Conservation (phyloP, 2,329 filamentous ascomycete species). For the Calonectria honghensis region DNA sequence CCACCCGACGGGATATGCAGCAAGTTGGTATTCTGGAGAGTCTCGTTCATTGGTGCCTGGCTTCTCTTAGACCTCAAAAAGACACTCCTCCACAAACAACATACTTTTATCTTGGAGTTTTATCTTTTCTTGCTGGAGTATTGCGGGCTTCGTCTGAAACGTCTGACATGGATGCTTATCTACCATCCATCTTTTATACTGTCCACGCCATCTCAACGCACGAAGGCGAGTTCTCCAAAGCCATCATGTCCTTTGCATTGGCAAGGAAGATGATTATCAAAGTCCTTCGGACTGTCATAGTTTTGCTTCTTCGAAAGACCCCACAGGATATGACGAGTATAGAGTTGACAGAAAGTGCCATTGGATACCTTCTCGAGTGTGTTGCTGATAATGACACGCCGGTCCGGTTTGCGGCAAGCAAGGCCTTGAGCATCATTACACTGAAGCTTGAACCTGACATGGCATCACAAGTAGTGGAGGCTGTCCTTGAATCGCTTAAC, state of each 20-base stretch:
- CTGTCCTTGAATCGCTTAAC: constrained; percentile 83
- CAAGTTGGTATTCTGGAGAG: constrained; percentile 80
- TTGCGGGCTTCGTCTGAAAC: constrained; percentile 81
- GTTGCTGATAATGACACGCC: constrained; percentile 93
- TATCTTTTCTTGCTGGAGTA: constrained; percentile 87
- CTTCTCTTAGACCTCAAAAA: constrained; percentile 70
- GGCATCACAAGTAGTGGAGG: constrained; percentile 90
- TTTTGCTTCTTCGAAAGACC: constrained; percentile 77
- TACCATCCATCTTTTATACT: constrained; percentile 79
- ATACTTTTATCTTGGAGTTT: constrained; percentile 85
- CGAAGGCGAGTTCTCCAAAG: constrained; percentile 68
- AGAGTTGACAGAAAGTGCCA: constrained; percentile 84
- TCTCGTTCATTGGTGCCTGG: constrained; percentile 83
- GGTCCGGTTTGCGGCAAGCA: constrained; percentile 92
- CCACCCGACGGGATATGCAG: constrained; percentile 93
- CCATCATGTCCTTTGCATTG: constrained; percentile 82
- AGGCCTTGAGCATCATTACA: constrained; percentile 91
- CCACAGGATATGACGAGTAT: constrained; percentile 64
- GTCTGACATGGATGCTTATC: constrained; percentile 81
- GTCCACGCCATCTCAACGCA: constrained; percentile 75
- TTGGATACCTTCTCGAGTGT: constrained; percentile 86
- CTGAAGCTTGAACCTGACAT: constrained; percentile 86
- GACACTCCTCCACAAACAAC: constrained; percentile 68
- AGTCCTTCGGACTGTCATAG: constrained; percentile 83
- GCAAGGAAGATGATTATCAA: constrained; percentile 90